phyloP scores from a whole-genome alignment of 2,329 filamentous ascomycete genomes.

The Ceratocystis cacaofunesta region DNA sequence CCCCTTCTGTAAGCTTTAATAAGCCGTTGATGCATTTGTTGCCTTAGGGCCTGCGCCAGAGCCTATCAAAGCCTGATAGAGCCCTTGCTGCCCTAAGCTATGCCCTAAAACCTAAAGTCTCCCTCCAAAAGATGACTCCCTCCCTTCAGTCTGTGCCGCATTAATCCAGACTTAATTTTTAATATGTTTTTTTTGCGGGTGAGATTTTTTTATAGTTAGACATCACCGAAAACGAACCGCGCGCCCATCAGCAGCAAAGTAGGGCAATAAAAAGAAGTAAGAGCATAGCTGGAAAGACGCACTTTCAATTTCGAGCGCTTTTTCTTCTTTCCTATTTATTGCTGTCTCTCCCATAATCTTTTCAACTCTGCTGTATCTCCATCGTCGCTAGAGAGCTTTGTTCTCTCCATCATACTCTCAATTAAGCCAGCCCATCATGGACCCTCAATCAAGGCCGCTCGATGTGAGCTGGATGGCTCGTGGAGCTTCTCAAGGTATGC shows the following conservation, averaged over 20 bases:
- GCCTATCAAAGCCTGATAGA: not conserved
- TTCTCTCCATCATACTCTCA: constrained; percentile 18
- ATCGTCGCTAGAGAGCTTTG: not conserved
- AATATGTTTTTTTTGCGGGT: not conserved
- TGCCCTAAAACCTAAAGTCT: too few species aligned
- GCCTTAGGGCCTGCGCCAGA: not conserved
- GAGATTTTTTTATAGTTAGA: not conserved
- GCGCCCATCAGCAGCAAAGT: not conserved
- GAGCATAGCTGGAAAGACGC: not conserved
- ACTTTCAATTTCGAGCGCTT: not conserved
- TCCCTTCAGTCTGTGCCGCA: too few species aligned
- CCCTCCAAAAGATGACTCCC: too few species aligned
- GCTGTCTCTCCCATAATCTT: not conserved
- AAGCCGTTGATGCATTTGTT: not conserved
- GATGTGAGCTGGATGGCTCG: constrained; percentile 85
- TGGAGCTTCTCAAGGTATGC: constrained; percentile 64
- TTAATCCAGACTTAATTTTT: not conserved
- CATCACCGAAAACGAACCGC: not conserved
- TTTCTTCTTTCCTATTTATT: not conserved
- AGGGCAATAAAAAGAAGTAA: not conserved
- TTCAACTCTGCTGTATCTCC: not conserved
- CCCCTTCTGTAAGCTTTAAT: not conserved
- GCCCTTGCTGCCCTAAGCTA: not conserved
- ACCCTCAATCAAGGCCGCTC: constrained; percentile 57
- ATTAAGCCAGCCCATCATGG: constrained; percentile 38